Conservation (phyloP, 192 early-diverging fungal species). For the Obelidium mucronatum region DNA sequence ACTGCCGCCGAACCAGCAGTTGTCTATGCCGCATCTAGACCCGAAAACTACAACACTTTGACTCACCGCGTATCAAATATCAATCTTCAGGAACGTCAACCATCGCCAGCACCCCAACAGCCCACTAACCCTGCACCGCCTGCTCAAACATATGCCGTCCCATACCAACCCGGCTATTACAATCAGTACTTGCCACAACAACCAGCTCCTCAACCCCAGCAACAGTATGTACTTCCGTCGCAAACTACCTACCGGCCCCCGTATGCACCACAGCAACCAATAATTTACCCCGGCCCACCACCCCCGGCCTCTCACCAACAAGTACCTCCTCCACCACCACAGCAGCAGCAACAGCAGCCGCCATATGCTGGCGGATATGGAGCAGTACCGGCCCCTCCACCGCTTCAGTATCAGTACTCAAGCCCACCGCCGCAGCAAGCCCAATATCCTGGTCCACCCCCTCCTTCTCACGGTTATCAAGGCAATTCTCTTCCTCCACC, state of each 20-base stretch:
- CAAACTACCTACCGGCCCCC: neutral
- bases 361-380: neutral
- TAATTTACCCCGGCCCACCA: constrained; percentile 8
- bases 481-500: neutral
- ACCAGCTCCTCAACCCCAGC: constrained; percentile 3
- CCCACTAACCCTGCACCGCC: neutral
- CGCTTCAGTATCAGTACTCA: neutral
- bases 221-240: neutral
- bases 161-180: constrained; percentile 13
- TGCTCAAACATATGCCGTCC: neutral
- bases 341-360: constrained; percentile 2
- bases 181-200: constrained; percentile 25
- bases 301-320: neutral
- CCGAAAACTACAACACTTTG: neutral
- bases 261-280: neutral
- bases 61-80: neutral
- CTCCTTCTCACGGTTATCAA: neutral
- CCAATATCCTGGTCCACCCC: no score
- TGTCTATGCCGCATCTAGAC: constrained; percentile 20
- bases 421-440: no score
- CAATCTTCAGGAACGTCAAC: neutral
- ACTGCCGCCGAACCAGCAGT: neutral
- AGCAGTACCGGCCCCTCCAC: no score
- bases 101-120: neutral
- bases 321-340: neutral